Conservation (phyloP, 2,329 filamentous ascomycete genomes). For the Amphichorda felina region DNA sequence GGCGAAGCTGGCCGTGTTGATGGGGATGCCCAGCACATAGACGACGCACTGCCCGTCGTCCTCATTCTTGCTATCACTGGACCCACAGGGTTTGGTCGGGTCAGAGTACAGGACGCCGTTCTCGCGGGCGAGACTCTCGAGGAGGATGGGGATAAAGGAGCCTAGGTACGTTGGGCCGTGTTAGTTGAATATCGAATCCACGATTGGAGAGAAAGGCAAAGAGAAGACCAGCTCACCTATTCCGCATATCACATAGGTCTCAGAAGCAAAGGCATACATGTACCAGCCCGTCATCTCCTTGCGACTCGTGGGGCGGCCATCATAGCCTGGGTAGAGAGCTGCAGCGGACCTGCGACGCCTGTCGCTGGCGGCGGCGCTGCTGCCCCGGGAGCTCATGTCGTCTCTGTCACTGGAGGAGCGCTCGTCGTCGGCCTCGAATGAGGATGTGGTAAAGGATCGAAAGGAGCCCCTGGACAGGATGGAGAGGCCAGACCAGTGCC, state of each 20-base stretch:
- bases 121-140: conserved; percentile 87
- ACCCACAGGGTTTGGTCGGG: conserved; percentile 60
- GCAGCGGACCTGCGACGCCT: conserved; percentile 8
- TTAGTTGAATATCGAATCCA: too few species aligned
- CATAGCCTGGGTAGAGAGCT: conserved; percentile 66
- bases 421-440: conserved; percentile 61
- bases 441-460: conserved; percentile 44
- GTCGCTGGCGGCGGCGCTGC: conserved; percentile 16
- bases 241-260: conserved; percentile 85
- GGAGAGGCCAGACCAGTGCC: conserved; percentile 37
- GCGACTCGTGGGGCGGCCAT: conserved; percentile 73
- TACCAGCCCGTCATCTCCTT: conserved; percentile 94
- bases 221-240: conserved; percentile 41
- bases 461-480: conserved; percentile 42
- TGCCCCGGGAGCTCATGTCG: conserved; percentile 23
- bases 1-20: conserved; percentile 94
- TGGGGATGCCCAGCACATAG: conserved; percentile 66
- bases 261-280: conserved; percentile 88
- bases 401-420: conserved; percentile 32
- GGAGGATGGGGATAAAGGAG: conserved; percentile 89
- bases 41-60: conserved; percentile 66
- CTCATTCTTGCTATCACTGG: conserved; percentile 41
- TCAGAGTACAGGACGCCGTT: conserved; percentile 80
- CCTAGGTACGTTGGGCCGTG: conserved; percentile 33
- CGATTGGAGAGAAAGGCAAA: conserved; percentile 2